Base-by-base conservation (phyloP, 2,329 filamentous ascomycete species). In the Sporothrix curviconia region DNA sequence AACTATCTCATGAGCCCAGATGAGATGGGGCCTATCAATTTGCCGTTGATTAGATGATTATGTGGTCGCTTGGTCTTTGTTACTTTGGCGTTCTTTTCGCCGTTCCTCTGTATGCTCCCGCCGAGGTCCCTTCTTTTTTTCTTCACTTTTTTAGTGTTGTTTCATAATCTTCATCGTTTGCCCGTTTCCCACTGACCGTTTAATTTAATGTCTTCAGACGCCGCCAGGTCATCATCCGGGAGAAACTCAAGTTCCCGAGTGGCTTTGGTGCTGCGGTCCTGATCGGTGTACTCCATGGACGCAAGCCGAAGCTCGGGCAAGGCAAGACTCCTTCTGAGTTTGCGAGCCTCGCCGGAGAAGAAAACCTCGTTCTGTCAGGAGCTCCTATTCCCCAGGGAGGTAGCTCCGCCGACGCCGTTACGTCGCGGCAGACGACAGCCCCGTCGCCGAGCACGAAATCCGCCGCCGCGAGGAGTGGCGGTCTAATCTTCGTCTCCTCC, bases 81-180 rank as follows among this genome's bases (percentile, higher is more conserved):
- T 92, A 97, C 67, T 99, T 99, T 68, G 94, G 94, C 0, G 94
- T 97, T 1, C 86, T 97, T 1, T 97, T 99, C 74, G 94, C 92
- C 0, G 92, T 99, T 14, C 94, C 94, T 1, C 69, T 97, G 78
- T 80, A 69, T 15, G 57, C 59, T 24, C 25, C 54, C 9, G n/a
- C 15, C n/a, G n/a, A n/a, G n/a, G n/a, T 32, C 46, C 32, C n/a
- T 17, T 8, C 12, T 24, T 50, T 37, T 17, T 22, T 14, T 4
- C 5, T 15, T 37, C 24, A 8, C 12, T 40, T 12, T 17, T 32
- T 36, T n/a, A n/a, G n/a, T n/a, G n/a, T n/a, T n/a, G n/a, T n/a
- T n/a, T n/a, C n/a, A n/a, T n/a, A n/a, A n/a, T n/a, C n/a, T n/a
- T n/a, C n/a, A n/a, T n/a, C n/a, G n/a, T n/a, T n/a, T n/a, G n/a